Evolutionary conservation across 768 basidiomycete species (phyloP), one percentile per base, ranked within the genome.

Genomic region (Leccinum subgranulosum): DNA sequence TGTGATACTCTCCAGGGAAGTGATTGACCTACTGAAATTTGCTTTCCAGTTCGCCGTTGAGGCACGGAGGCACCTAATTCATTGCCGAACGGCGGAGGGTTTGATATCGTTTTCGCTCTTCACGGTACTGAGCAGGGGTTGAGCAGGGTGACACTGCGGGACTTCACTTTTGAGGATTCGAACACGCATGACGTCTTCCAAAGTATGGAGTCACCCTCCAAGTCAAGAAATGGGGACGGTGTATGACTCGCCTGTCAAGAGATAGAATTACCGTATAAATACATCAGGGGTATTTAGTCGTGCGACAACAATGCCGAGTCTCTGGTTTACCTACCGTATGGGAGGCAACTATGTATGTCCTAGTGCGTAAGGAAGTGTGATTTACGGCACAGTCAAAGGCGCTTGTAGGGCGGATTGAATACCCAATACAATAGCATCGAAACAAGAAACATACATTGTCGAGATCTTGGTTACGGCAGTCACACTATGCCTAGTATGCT

Each of bases 1-100:
- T 52, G 67, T 89, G 87, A 69, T 75, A 84, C 19, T 75, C 76
- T 25, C 76, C 68, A 14, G 86, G 81, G 12, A 85, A 74, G 31
- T 39, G 49, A 47, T 46, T 34, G 48, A 43, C 45, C 45, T 45
- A 49, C 46, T 11, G n/a, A 33, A 50, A 51, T 34, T 8, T 28
- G 23, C 28, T 57, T 49, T 33, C 49, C 21, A 36, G 39, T 36
- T 39, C 43, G 31, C 55, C 51, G 29, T 55, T 28, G 2, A 52
- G 45, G 19, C 10, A 21, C 11, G 19, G n/a, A 36, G 19, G 29
- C 27, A 25, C 31, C 17, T 49, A 47, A 34, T 21, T 21, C 41
- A 31, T 45, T 17, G 15, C 23, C 21, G 23, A 49, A 36, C 21
- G 43, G 53, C 43, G 49, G 36, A 19, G 21, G 29, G 29, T 21